Evolutionary conservation across 768 basidiomycete genomes (phyloP).

Genomic region (Asterophora lycoperdoides): DNA sequence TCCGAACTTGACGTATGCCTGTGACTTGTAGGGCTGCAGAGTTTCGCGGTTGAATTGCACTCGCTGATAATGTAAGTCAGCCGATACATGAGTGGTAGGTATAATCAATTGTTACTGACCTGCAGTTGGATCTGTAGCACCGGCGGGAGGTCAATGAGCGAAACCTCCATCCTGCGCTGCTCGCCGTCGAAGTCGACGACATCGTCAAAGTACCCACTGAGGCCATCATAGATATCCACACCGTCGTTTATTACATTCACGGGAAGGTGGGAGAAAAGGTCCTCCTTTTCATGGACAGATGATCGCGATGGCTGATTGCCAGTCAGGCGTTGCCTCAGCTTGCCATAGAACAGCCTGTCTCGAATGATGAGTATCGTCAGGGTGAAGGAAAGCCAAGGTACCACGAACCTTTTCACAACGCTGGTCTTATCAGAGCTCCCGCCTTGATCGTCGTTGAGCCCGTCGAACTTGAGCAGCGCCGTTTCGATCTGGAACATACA

Average conservation of each 20-base stretch:
- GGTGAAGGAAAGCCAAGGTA: neutral
- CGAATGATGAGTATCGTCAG: neutral
- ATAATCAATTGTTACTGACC: conserved; percentile 36
- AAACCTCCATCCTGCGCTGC: conserved; percentile 84
- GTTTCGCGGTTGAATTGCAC: conserved; percentile 94
- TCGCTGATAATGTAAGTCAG: conserved; percentile 44
- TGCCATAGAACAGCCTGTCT: conserved; percentile 77
- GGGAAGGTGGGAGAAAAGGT: conserved; percentile 89
- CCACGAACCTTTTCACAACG: conserved; percentile 72
- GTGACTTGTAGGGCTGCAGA: conserved; percentile 90
- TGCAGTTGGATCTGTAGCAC: conserved; percentile 94
- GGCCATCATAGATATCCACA: conserved; percentile 89
- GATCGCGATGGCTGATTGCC: conserved; percentile 38
- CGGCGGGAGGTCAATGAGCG: conserved; percentile 82
- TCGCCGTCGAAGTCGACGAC: conserved; percentile 83
- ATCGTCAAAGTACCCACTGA: conserved; percentile 89
- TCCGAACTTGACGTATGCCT: conserved; percentile 89
- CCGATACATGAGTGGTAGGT: neutral
- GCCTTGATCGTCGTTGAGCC: conserved; percentile 36
- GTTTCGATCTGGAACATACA: conserved; percentile 99
- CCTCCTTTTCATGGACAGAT: conserved; percentile 80
- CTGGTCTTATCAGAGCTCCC: conserved; percentile 59
- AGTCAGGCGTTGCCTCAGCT: conserved; percentile 56
- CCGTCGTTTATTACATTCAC: conserved; percentile 89
- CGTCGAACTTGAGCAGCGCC: conserved; percentile 74